Percentiles rank a stretch among this genome's conserved stretches.
phyloP scores from a whole-genome alignment of 2,329 filamentous ascomycete genomes.

The Penicillium crustosum region DNA sequence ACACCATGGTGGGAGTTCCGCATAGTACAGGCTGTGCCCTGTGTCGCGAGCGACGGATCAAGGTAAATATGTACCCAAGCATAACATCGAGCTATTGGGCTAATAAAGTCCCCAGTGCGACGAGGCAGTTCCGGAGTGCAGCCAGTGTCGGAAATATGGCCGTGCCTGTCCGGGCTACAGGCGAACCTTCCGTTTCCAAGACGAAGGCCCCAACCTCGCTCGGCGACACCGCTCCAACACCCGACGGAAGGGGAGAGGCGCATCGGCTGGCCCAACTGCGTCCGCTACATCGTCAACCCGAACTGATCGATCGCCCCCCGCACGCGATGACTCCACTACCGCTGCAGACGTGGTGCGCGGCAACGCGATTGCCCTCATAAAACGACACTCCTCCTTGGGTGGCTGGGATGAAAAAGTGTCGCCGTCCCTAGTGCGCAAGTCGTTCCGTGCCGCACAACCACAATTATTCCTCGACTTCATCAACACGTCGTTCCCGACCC shows the following conservation, averaged over 20 bases:
- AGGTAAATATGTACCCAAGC: slow-evolving; percentile 22
- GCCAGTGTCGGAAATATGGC: slow-evolving; percentile 40
- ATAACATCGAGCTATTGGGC: not conserved
- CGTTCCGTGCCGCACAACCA: slow-evolving; percentile 23
- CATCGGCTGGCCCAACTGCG: slow-evolving; percentile 4
- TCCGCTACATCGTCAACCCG: slow-evolving; percentile 1
- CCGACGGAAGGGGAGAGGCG: slow-evolving; percentile 9
- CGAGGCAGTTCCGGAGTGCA: slow-evolving; percentile 43
- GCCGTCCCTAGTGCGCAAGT: slow-evolving; percentile 24
- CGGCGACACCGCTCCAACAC: slow-evolving; percentile 27
- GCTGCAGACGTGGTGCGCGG: slow-evolving; percentile 22
- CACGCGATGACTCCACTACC: slow-evolving; percentile 2
- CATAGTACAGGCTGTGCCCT: slow-evolving; percentile 44
- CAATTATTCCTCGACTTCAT: slow-evolving; percentile 29
- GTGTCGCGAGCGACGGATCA: slow-evolving; percentile 43
- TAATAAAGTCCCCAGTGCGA: slow-evolving; percentile 42
- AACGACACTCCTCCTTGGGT: slow-evolving; percentile 18
- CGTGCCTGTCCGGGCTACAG: slow-evolving; percentile 39
- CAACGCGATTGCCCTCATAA: slow-evolving; percentile 30
- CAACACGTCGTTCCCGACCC: slow-evolving; percentile 29
- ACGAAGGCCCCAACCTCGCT: slow-evolving; percentile 39
- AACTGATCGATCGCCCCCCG: not conserved
- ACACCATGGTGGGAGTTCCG: slow-evolving; percentile 43
- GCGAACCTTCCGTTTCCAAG: slow-evolving; percentile 39
- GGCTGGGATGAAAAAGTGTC: slow-evolving; percentile 24